Percentiles rank a stretch among this genome's conserved stretches.
phyloP scores from a whole-genome alignment of 352 stramenopile genomes.

The Phytophthora meadii region DNA sequence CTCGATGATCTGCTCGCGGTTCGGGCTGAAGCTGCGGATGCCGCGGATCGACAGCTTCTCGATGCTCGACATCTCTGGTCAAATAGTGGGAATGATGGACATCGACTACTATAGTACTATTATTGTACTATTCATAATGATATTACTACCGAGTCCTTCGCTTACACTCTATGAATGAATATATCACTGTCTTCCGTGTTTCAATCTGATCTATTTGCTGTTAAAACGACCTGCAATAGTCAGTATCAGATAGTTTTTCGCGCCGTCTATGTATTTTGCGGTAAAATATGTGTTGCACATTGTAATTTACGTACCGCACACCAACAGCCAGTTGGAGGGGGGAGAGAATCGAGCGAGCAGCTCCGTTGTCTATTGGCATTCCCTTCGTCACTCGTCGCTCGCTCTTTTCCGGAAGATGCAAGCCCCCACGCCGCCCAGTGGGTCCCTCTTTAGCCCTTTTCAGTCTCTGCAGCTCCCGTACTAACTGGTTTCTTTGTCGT shows the following conservation, averaged over 20 bases:
- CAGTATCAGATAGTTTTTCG: slow-evolving; percentile 18
- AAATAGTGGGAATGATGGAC: too few species aligned
- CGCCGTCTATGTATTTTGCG: slow-evolving; percentile 23
- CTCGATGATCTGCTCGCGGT: slow-evolving; percentile 95
- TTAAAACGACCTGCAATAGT: slow-evolving; percentile 1
- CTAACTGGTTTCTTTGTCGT: slow-evolving; percentile 1
- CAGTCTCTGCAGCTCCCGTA: neutral
- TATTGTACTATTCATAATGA: too few species aligned
- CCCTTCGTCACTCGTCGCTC: slow-evolving; percentile 24
- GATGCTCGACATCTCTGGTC: slow-evolving; percentile 94
- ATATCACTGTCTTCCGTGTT: neutral
- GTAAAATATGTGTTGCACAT: neutral
- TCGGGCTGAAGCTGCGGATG: slow-evolving; percentile 97
- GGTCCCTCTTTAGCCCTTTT: neutral
- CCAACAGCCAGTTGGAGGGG: slow-evolving; percentile 31
- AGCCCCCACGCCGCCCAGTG: slow-evolving; percentile 46
- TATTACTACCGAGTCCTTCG: too few species aligned
- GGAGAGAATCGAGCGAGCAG: slow-evolving; percentile 39
- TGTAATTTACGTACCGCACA: slow-evolving; percentile 30
- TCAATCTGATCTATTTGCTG: neutral
- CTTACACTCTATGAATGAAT: neutral
- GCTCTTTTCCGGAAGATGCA: slow-evolving; percentile 38
- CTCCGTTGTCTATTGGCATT: slow-evolving; percentile 34
- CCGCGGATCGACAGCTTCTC: slow-evolving; percentile 99
- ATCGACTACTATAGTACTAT: too few species aligned